Base-by-base conservation (phyloP, 2,329 filamentous ascomycete genomes). In the Sporothrix mexicana region DNA sequence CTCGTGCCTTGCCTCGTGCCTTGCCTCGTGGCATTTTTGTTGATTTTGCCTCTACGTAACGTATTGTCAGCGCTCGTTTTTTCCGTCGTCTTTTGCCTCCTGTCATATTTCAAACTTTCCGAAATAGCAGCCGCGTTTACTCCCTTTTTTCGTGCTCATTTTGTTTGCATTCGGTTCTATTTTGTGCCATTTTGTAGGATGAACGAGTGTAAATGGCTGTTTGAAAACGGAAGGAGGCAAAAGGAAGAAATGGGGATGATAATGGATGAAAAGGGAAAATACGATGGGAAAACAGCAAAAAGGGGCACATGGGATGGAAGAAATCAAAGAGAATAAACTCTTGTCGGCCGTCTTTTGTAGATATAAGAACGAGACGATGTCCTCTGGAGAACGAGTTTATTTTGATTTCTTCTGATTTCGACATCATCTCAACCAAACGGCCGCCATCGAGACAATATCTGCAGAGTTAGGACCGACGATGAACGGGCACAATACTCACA, bases 91-190 rank as follows among this genome's bases (percentile, higher is more conserved):
- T 61, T 71, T 51, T 71, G 69, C 57, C 69, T 64, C 43, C 41
- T 71, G 41, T 62, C 57, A 10, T 6, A 47, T 71, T 49, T 71
- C 57, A 71, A 71, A 71, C 57, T 51, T 71, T 71, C 45, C 69
- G 55, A 71, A 62, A 71, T 71, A 64, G 57, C 69, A 71, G 69
- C 55, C 69, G 69, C 23, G 41, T 71, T 49, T 64, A 23, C 15
- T 43, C 30, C 53, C 57, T 47, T 68, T 51, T 68, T 68, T 68
- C 45, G 20, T 68, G 23, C 45, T 49, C 45, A 66, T 13, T 23
- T 5, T 45, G 10, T 9, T 43, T 25, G 43, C 10, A 30, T 36
- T 36, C 30, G 30, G 30, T 7, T 6, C 30, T 36, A 36, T 36
- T 36, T 36, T 36, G 30, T 36, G 30, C 30, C 30, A 36, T 49